These are phyloP conservation scores for Aphanomyces astaci DNA, from an alignment of 352 stramenopile species.

Conservation along the genomic window DNA sequence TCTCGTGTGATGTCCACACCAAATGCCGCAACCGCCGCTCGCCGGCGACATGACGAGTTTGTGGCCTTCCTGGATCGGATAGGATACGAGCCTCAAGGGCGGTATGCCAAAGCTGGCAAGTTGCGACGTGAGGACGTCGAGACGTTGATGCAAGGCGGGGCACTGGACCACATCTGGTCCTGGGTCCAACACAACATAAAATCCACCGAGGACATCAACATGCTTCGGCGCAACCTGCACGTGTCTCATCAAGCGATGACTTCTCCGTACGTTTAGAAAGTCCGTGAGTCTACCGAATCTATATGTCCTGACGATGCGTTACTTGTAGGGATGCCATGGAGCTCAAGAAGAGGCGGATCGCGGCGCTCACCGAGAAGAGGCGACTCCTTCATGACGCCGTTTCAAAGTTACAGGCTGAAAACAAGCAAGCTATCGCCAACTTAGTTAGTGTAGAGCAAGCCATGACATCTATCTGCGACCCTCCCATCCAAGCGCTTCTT, in stretches of 20 bases:
- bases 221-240: conserved; percentile 12
- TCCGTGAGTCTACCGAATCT: not conserved
- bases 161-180: not conserved
- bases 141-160: conserved; percentile 10
- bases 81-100: not conserved
- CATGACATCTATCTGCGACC: not conserved
- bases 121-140: conserved; percentile 7
- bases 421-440: not conserved
- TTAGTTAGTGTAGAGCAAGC: not conserved
- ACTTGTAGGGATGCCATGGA: not conserved
- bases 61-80: conserved; percentile 1
- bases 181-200: conserved; percentile 14
- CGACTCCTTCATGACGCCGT: not conserved
- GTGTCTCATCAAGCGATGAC: not conserved
- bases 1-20: not conserved
- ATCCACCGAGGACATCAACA: not conserved
- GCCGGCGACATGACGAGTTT: not conserved
- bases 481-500: not conserved
- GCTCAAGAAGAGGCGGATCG: not conserved
- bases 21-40: conserved; percentile 1
- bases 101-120: not conserved
- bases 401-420: not conserved
- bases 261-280: not conserved
- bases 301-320: too few species aligned
- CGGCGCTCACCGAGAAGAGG: conserved; percentile 15